phyloP scores from a whole-genome alignment of 352 stramenopile species.

The Globisporangium lucens region DNA sequence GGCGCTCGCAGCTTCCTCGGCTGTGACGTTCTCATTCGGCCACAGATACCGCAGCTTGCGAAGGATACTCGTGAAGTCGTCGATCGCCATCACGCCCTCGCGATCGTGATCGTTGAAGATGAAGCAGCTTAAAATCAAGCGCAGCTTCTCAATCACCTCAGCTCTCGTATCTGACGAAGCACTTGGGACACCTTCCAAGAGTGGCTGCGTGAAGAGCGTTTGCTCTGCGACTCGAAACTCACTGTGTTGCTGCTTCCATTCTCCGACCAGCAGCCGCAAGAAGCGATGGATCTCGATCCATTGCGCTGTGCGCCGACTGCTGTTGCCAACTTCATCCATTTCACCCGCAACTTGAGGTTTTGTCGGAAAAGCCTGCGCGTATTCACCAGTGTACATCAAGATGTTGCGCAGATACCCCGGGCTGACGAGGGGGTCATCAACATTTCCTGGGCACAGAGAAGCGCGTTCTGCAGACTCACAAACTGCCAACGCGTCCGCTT shows the following conservation, averaged over 20 bases:
- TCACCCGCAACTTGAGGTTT: conserved; percentile 5
- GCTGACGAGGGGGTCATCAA: conserved; percentile 62
- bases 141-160: conserved; percentile 44
- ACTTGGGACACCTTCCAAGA: not conserved
- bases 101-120: conserved; percentile 73
- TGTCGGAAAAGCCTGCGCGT: conserved; percentile 28
- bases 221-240: conserved; percentile 50
- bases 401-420: conserved; percentile 58
- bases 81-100: conserved; percentile 35
- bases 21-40: conserved; percentile 42
- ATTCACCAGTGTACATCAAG: conserved; percentile 48
- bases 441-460: conserved; percentile 68
- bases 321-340: not conserved
- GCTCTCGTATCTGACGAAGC: not conserved
- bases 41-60: conserved; percentile 62
- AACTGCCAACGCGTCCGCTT: conserved; percentile 60
- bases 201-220: conserved; percentile 42
- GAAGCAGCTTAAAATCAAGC: conserved; percentile 65
- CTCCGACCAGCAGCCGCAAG: conserved; percentile 55
- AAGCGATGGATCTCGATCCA: conserved; percentile 74
- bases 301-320: not conserved
- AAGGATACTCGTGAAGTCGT: conserved; percentile 55
- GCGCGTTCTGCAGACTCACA: conserved; percentile 41
- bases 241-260: conserved; percentile 67
- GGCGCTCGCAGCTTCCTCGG: conserved; percentile 27